Evolutionary conservation across 345 rosid genomes (phyloP).

Genomic region (Hirschfeldia incana): DNA sequence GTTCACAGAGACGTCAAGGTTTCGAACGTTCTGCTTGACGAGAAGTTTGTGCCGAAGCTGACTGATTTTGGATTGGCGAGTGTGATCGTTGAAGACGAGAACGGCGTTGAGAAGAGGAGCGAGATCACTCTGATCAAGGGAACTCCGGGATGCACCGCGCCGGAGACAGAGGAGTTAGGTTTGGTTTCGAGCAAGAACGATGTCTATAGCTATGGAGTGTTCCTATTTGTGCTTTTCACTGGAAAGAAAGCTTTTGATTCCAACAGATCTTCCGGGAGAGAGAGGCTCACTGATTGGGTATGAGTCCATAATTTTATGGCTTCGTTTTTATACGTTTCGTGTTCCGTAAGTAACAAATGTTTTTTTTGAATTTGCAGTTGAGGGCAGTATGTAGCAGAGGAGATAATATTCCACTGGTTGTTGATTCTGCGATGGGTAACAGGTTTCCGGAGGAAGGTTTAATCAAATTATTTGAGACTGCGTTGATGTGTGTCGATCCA

Average conservation of each 20-base stretch:
- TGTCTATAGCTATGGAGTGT: conserved; percentile 78
- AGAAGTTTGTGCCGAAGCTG: conserved; percentile 42
- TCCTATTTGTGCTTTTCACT: conserved; percentile 66
- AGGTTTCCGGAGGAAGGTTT: conserved; percentile 16
- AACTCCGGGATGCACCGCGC: conserved; percentile 62
- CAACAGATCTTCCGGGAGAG: conserved; percentile 27
- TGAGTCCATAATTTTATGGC: neutral
- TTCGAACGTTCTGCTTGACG: conserved; percentile 65
- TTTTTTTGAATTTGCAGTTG: neutral
- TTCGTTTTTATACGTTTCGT: neutral
- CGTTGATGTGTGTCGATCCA: conserved; percentile 14
- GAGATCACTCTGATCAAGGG: conserved; percentile 65
- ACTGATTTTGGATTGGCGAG: conserved; percentile 73
- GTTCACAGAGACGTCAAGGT: conserved; percentile 72
- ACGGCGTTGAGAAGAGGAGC: conserved; percentile 55
- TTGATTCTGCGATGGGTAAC: conserved; percentile 14
- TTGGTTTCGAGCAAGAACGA: conserved; percentile 66
- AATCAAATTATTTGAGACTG: neutral
- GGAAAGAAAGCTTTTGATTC: conserved; percentile 58
- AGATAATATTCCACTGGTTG: neutral
- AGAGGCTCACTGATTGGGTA: conserved; percentile 14
- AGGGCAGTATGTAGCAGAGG: neutral
- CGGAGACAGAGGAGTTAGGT: conserved; percentile 41
- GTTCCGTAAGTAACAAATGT: neutral
- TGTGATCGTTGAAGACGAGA: conserved; percentile 32